Percentiles rank a stretch among this genome's conserved stretches.
phyloP scores from a whole-genome alignment of 441 rosid genomes.

The Corymbia citriodora region DNA sequence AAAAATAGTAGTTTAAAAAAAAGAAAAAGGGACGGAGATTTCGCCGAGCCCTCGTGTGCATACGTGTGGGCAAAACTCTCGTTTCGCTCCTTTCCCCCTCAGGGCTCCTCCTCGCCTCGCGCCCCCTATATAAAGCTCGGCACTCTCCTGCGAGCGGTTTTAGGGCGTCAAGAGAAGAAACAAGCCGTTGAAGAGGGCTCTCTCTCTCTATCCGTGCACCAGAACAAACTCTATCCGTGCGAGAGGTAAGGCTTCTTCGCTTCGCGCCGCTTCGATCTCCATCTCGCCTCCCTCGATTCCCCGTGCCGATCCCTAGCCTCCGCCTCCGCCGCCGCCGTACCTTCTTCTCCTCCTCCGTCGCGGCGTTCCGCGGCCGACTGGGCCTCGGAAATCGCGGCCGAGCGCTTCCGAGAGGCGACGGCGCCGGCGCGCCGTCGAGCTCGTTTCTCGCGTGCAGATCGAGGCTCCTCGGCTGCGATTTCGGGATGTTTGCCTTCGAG shows the following conservation, averaged over 20 bases:
- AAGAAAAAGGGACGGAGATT: background rate
- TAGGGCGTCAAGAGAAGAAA: background rate
- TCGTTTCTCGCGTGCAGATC: background rate
- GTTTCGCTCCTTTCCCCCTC: background rate
- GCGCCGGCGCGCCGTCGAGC: background rate
- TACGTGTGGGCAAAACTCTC: background rate
- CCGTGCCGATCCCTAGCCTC: background rate
- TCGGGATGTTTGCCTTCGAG: background rate
- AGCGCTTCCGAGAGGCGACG: background rate
- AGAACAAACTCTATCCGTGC: background rate
- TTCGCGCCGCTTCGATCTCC: background rate
- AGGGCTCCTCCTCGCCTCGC: fast-evolving
- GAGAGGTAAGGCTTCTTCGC: background rate
- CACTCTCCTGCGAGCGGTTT: background rate
- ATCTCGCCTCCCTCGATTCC: background rate
- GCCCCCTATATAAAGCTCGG: background rate
- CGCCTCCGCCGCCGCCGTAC: background rate
- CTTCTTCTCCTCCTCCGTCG: background rate
- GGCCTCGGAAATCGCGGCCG: background rate
- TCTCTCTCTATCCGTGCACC: background rate
- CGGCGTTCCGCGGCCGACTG: background rate
- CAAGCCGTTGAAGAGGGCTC: background rate
- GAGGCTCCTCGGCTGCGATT: background rate
- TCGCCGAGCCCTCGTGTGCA: background rate
- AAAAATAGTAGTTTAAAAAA: background rate